Conservation (phyloP, 2,329 filamentous ascomycete genomes). For the Clonostachys chloroleuca region DNA sequence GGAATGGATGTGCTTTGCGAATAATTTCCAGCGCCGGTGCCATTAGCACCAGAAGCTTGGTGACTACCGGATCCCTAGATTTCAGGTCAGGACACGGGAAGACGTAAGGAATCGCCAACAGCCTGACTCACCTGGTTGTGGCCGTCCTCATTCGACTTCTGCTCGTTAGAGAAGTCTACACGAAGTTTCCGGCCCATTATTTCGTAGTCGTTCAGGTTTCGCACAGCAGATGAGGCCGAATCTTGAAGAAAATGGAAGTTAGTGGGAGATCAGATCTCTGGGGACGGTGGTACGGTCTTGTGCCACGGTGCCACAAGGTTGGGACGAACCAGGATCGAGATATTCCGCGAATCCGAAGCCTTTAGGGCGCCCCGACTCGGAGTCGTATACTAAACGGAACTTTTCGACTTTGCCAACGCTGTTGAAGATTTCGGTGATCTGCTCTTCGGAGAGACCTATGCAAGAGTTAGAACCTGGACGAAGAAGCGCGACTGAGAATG, state of each 20-base stretch:
- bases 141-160: conserved; percentile 65
- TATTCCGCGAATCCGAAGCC: conserved; percentile 98
- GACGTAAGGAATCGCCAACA: too few species aligned
- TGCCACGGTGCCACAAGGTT: not conserved
- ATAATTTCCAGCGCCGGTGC: conserved; percentile 21
- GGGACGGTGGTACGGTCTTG: not conserved
- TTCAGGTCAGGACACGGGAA: too few species aligned
- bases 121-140: conserved; percentile 17
- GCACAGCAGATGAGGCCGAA: conserved; percentile 86
- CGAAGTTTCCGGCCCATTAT: conserved; percentile 91
- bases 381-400: conserved; percentile 92
- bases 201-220: conserved; percentile 93
- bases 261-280: not conserved
- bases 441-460: conserved; percentile 87
- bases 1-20: conserved; percentile 55
- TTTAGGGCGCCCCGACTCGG: conserved; percentile 90
- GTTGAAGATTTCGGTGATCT: conserved; percentile 91
- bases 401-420: conserved; percentile 86
- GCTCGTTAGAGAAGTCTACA: conserved; percentile 95
- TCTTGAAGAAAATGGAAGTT: conserved; percentile 31
- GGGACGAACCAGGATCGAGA: conserved; percentile 69
- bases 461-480: not conserved
- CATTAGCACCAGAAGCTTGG: conserved; percentile 17
- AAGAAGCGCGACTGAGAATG: not conserved
- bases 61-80: not conserved